phyloP scores from a whole-genome alignment of 768 basidiomycete genomes.

The Kwoniella bestiolae region DNA sequence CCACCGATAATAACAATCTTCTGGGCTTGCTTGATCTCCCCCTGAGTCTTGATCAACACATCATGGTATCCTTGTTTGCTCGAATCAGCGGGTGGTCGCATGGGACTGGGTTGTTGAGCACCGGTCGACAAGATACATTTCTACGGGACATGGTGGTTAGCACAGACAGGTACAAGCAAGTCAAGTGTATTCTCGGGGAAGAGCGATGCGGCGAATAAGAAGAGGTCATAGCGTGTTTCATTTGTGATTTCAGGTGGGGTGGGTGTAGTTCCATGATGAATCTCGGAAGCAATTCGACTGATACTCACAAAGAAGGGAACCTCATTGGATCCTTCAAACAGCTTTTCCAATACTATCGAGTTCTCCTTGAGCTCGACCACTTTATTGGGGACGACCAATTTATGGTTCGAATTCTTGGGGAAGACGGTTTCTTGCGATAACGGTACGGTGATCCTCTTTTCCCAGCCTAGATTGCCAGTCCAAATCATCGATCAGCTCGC shows the following conservation, averaged over 20 bases:
- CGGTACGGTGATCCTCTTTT: slow-evolving; percentile 34
- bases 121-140: slow-evolving; percentile 46
- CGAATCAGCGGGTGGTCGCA: slow-evolving; percentile 27
- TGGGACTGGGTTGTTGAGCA: slow-evolving; percentile 42
- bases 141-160: slow-evolving; percentile 22
- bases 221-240: neutral
- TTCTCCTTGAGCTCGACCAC: slow-evolving; percentile 41
- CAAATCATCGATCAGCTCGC: neutral
- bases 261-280: neutral
- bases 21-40: slow-evolving; percentile 60
- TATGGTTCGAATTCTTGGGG: slow-evolving; percentile 26
- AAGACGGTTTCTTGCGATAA: slow-evolving; percentile 40
- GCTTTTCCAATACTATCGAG: slow-evolving; percentile 35
- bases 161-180: neutral
- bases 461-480: slow-evolving; percentile 46
- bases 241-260: neutral
- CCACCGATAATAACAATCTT: slow-evolving; percentile 71
- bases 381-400: slow-evolving; percentile 36
- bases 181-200: neutral
- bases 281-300: neutral
- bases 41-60: slow-evolving; percentile 59
- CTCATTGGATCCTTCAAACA: slow-evolving; percentile 38
- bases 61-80: slow-evolving; percentile 14
- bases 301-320: slow-evolving; percentile 44
- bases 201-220: too few species aligned